Evolutionary conservation across 2,329 filamentous ascomycete species (phyloP).

Genomic region (Microdochium nivale): DNA sequence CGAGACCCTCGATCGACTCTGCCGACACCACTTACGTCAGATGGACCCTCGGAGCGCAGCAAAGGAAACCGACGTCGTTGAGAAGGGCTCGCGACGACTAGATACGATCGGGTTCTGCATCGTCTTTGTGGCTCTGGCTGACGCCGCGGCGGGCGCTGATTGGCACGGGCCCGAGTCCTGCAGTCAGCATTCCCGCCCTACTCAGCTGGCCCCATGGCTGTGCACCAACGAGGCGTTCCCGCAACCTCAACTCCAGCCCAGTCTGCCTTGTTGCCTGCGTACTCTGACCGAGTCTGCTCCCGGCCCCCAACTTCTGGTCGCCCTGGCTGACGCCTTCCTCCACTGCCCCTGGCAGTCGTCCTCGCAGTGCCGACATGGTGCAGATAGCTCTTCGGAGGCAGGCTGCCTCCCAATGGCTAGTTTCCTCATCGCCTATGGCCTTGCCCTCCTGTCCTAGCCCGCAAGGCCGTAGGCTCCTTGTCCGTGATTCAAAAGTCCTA

Average conservation of each 20-base stretch:
- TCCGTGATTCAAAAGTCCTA: slow-evolving; percentile 20
- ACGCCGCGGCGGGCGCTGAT: slow-evolving; percentile 11
- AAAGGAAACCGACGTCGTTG: no score
- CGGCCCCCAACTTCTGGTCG: slow-evolving; percentile 19
- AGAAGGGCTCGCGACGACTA: neutral
- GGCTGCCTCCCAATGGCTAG: slow-evolving; percentile 18
- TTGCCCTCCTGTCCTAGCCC: slow-evolving; percentile 19
- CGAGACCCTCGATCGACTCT: no score
- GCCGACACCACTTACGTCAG: no score
- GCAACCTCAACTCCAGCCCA: slow-evolving; percentile 6
- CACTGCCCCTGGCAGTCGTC: slow-evolving; percentile 18
- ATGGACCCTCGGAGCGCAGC: no score
- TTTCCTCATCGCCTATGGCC: slow-evolving; percentile 13
- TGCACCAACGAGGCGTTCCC: slow-evolving; percentile 18
- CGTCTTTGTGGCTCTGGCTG: neutral
- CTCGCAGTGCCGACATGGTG: slow-evolving; percentile 18
- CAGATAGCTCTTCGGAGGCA: slow-evolving; percentile 15
- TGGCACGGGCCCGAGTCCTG: slow-evolving; percentile 22
- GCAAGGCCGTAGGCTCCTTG: slow-evolving; percentile 17
- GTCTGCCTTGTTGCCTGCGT: slow-evolving; percentile 27
- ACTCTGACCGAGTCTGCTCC: slow-evolving; percentile 23
- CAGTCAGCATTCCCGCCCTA: slow-evolving; percentile 21
- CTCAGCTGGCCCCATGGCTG: slow-evolving; percentile 17
- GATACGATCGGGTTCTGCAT: neutral
- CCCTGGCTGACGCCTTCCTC: slow-evolving; percentile 6